phyloP scores from a whole-genome alignment of 208 protist species.

The Acanthamoeba triangularis region DNA sequence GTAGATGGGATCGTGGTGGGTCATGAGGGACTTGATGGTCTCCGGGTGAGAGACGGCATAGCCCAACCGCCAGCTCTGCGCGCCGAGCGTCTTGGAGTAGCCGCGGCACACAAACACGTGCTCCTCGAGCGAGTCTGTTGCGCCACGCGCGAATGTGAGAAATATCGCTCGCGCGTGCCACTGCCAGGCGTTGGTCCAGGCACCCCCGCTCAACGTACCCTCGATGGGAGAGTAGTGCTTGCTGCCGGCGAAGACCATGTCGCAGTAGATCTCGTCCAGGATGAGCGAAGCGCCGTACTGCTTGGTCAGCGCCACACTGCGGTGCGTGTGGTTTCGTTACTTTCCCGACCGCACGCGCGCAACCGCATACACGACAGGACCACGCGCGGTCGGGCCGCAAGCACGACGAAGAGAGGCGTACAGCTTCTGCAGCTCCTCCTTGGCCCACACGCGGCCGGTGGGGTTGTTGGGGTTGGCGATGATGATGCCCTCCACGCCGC shows the following conservation, averaged over 20 bases:
- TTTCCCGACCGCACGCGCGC: no score
- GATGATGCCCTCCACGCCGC: constrained; percentile 38
- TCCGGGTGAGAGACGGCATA: constrained; percentile 59
- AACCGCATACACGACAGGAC: no score
- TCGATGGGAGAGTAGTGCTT: constrained; percentile 24
- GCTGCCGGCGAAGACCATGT: constrained; percentile 23
- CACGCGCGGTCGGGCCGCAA: background rate
- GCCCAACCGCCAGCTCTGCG: constrained; percentile 64
- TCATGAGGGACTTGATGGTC: constrained; percentile 60
- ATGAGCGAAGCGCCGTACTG: constrained; percentile 31
- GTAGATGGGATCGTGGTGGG: constrained; percentile 76
- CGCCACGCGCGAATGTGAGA: background rate
- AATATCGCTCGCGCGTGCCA: no score
- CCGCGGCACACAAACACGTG: constrained; percentile 68
- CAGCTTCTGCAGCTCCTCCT: constrained; percentile 69
- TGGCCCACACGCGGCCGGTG: constrained; percentile 53
- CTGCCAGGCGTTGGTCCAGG: no score
- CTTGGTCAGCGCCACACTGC: constrained; percentile 24
- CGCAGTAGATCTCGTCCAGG: constrained; percentile 76
- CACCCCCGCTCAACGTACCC: no score
- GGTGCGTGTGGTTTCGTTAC: background rate
- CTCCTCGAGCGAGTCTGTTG: constrained; percentile 4
- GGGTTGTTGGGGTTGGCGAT: constrained; percentile 36
- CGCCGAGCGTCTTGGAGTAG: constrained; percentile 74
- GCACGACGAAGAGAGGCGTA: background rate